A percentile compares a stretch with the other conserved stretches of the same genome.
Evolutionary conservation across 2,329 filamentous ascomycete genomes (phyloP).

Genomic region (Coniochaeta hoffmannii): DNA sequence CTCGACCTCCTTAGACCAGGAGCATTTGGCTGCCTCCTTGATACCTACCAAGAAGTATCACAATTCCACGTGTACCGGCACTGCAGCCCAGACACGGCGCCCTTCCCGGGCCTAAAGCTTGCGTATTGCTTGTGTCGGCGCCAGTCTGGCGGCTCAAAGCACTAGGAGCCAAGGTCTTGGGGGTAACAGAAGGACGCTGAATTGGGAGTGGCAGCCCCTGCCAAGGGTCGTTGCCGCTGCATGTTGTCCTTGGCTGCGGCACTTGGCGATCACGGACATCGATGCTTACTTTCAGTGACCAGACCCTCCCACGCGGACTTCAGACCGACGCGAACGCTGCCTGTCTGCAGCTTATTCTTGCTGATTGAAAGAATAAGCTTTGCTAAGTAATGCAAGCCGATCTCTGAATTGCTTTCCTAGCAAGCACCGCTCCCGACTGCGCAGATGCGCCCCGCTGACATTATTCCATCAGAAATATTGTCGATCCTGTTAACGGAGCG

Average conservation of each 20-base stretch:
- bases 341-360: too few species aligned
- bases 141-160: not conserved
- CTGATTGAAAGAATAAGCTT: too few species aligned
- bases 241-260: not conserved
- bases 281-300: too few species aligned
- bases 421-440: too few species aligned
- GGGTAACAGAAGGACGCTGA: not conserved
- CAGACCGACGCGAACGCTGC: too few species aligned
- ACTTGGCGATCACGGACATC: not conserved
- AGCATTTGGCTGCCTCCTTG: not conserved
- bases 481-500: too few species aligned
- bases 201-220: not conserved
- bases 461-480: too few species aligned
- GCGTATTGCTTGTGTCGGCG: not conserved
- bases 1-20: not conserved
- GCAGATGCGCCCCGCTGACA: too few species aligned
- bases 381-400: too few species aligned
- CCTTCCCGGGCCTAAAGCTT: not conserved
- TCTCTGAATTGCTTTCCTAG: too few species aligned
- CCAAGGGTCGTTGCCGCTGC: slow-evolving; percentile 1
- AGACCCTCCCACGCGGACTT: too few species aligned
- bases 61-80: not conserved
- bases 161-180: not conserved
- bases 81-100: not conserved
- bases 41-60: slow-evolving; percentile 3